A percentile compares a stretch with the other conserved stretches of the same genome.
Conservation (phyloP, 768 basidiomycete genomes). For the Russula emetica region DNA sequence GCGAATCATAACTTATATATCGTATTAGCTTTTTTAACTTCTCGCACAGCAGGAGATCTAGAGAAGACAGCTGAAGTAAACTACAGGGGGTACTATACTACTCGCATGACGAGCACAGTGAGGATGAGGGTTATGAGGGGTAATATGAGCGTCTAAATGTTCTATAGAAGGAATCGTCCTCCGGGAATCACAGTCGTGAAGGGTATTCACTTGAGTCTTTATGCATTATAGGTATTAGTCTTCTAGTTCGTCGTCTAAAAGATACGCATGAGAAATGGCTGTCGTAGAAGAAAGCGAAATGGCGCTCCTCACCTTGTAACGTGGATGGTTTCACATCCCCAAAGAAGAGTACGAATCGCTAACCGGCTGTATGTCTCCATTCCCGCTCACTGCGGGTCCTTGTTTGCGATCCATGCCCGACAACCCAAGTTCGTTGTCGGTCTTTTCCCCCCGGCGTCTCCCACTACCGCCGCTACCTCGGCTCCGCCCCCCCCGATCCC, state of each 20-base stretch:
- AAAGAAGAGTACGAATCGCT: constrained; percentile 14
- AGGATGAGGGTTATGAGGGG: background rate
- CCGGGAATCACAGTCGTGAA: background rate
- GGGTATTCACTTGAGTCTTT: background rate
- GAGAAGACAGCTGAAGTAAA: background rate
- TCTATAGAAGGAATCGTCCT: background rate
- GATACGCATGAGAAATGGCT: background rate
- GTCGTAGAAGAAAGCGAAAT: background rate
- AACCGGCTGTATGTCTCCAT: background rate
- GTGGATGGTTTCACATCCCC: constrained; percentile 3
- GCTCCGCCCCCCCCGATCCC: background rate
- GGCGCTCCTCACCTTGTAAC: background rate
- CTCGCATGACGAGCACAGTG: background rate
- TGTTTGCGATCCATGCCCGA: constrained; percentile 20
- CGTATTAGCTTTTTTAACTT: background rate
- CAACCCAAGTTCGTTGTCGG: constrained; percentile 11
- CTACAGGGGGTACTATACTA: background rate
- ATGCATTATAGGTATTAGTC: background rate
- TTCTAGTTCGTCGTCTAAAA: background rate
- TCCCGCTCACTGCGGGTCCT: background rate
- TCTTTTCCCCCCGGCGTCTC: background rate
- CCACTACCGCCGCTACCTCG: background rate
- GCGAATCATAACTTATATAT: background rate
- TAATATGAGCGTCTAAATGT: background rate
- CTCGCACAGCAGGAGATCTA: background rate